A percentile compares a stretch with the other conserved stretches of the same genome.
Conservation (phyloP, 2,329 filamentous ascomycete species). For the Pseudopithomyces chartarum region DNA sequence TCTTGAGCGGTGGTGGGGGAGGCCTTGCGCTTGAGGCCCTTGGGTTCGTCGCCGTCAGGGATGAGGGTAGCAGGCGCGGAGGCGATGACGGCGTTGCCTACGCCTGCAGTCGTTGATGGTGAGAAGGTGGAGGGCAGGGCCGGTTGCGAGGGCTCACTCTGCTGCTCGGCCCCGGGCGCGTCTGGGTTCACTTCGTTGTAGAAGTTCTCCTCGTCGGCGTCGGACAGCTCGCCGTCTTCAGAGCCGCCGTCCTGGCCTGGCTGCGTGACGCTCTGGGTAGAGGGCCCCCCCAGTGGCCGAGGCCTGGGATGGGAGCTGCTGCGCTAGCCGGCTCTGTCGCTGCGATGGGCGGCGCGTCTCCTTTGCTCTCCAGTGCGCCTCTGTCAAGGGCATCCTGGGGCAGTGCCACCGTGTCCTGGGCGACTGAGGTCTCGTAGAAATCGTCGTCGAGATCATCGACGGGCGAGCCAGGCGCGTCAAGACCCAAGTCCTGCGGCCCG, state of each 20-base stretch:
- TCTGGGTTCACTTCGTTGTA: slow-evolving; percentile 31
- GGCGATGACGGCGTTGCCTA: slow-evolving; percentile 26
- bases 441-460: slow-evolving; percentile 48
- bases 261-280: slow-evolving; percentile 22
- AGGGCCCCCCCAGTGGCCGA: slow-evolving; percentile 36
- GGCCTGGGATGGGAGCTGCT: slow-evolving; percentile 39
- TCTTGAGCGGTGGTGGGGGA: slow-evolving; percentile 1
- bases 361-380: slow-evolving; percentile 4
- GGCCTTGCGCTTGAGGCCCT: slow-evolving; percentile 4
- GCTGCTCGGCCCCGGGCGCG: slow-evolving; percentile 24
- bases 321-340: slow-evolving; percentile 24
- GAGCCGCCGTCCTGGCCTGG: slow-evolving; percentile 25
- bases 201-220: slow-evolving; percentile 36
- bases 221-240: slow-evolving; percentile 43
- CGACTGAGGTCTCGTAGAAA: slow-evolving; percentile 43
- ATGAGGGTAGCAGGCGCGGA: slow-evolving; percentile 18
- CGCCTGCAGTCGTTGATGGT: slow-evolving; percentile 30
- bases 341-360: slow-evolving; percentile 13
- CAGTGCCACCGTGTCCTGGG: slow-evolving; percentile 20
- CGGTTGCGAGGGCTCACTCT: slow-evolving; percentile 32
- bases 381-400: slow-evolving; percentile 1
- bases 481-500: slow-evolving; percentile 28
- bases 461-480: slow-evolving; percentile 45
- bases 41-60: slow-evolving; percentile 12
- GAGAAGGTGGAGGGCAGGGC: slow-evolving; percentile 25